Conservation (phyloP, 2,329 filamentous ascomycete species). For the Blumeria graminis region DNA sequence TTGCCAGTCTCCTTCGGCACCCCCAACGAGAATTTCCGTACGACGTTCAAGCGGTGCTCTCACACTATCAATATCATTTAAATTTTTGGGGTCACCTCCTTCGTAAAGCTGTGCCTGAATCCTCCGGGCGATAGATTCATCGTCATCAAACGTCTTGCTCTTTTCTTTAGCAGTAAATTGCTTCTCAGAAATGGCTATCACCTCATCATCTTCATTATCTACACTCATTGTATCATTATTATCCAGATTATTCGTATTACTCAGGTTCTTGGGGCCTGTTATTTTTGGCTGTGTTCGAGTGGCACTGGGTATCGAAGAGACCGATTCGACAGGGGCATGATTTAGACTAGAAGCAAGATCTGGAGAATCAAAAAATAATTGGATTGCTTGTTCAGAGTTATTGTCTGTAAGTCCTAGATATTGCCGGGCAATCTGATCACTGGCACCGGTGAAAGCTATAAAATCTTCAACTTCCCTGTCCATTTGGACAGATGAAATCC, state of each 20-base stretch:
- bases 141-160: conserved; percentile 40
- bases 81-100: conserved; percentile 20
- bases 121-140: conserved; percentile 76
- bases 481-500: conserved; percentile 5
- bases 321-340: conserved; percentile 2
- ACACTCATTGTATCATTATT: conserved; percentile 25
- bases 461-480: conserved; percentile 53
- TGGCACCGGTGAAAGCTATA: conserved; percentile 55
- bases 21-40: conserved; percentile 74
- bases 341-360: conserved; percentile 27
- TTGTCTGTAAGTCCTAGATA: conserved; percentile 71
- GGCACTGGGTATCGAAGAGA: conserved; percentile 3
- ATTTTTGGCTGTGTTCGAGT: conserved; percentile 12
- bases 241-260: conserved; percentile 11
- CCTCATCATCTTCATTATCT: conserved; percentile 49
- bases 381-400: conserved; percentile 64
- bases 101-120: conserved; percentile 82
- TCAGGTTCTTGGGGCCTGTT: conserved; percentile 9
- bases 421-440: conserved; percentile 47
- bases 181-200: conserved; percentile 19
- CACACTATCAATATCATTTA: conserved; percentile 33
- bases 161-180: background rate
- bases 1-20: conserved; percentile 26
- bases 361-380: conserved; percentile 74
- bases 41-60: conserved; percentile 78